A percentile compares a stretch with the other conserved stretches of the same genome.
Evolutionary conservation across 2,329 filamentous ascomycete genomes (phyloP).

Genomic region (Aspergillus neoniger): DNA sequence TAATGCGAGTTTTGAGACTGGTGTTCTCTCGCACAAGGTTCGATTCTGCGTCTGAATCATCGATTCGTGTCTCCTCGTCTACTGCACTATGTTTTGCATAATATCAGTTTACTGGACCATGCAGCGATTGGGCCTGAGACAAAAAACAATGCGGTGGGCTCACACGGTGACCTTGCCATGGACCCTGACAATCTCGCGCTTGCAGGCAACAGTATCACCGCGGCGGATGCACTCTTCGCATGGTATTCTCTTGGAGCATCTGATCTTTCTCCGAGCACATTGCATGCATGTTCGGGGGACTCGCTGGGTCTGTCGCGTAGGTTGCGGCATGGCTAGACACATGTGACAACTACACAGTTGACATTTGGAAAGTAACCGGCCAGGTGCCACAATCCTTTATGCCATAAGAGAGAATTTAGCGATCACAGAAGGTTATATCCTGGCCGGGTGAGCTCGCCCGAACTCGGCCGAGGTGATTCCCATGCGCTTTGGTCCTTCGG

Average conservation of each 20-base stretch:
- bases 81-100: not conserved
- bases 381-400: not conserved
- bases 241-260: conserved; percentile 11
- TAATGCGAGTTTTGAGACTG: conserved; percentile 9
- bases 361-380: not conserved
- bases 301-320: conserved; percentile 10
- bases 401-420: too few relatives aligned
- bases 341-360: not conserved
- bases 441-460: not conserved
- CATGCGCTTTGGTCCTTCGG: not conserved
- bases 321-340: not conserved
- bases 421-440: not conserved
- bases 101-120: not conserved
- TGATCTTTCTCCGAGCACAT: conserved; percentile 9
- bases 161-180: conserved; percentile 8
- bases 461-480: not conserved
- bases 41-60: not conserved
- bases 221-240: conserved; percentile 9
- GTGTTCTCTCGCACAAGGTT: conserved; percentile 1
- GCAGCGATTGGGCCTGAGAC: not conserved
- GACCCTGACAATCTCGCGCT: conserved; percentile 8
- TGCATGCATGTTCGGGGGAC: conserved; percentile 8
- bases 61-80: not conserved
- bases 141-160: not conserved
- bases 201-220: conserved; percentile 1